Base-by-base conservation (phyloP, 495 filamentous ascomycete genomes). In the Aspergillus bertholletiae region DNA sequence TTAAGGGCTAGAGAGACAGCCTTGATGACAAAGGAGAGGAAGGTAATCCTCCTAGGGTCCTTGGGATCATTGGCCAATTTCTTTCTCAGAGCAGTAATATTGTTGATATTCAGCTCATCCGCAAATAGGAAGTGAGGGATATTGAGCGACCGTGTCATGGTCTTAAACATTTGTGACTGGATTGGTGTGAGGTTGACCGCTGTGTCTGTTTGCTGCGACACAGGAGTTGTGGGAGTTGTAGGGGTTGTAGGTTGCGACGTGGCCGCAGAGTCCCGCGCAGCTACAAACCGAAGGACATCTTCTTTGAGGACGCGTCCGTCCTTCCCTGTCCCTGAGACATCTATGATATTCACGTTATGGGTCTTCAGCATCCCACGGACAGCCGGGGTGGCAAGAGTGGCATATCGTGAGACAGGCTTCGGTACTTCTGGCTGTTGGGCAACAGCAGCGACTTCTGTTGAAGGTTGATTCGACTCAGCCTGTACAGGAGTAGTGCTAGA, bases 111-210 rank as follows among this genome's bases (percentile, higher is more conserved):
- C 34, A 96, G 76, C 65, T 92, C 88, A 67, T 96, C 89, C 12
- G 89, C 84, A 70, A 90, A 99, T 45, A 96, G 81, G 68, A 99
- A 95, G 70, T 97, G 95, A 0, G 94, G 95, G 56, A 93, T 97
- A 44, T 62, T 81, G 57, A 99, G 77, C 17, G 92, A 96, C 39
- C 84, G 83, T 20, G 93, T 97, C 95, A 99, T 99, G n/a, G 84
- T 83, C 70, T 94, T 96, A 83, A 96, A 97, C 95, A 99, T 99
- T 64, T 89, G 86, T 18, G 80, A 75, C 74, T 97, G 94, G 24
- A 89, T 88, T 23, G 83, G 84, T 4, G 89, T 88, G 18, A 99
- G 74, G 50, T 81, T 73, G 23, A 84, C 71, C 1, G 72, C 68
- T 2, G 82, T 82, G 62, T 97, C 95, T 28, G 76, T 73, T 62